A percentile compares a stretch with the other conserved stretches of the same genome.
These are phyloP conservation scores for Clonostachys rhizophaga DNA, from an alignment of 2,329 filamentous ascomycete genomes.

Conservation along the genomic window DNA sequence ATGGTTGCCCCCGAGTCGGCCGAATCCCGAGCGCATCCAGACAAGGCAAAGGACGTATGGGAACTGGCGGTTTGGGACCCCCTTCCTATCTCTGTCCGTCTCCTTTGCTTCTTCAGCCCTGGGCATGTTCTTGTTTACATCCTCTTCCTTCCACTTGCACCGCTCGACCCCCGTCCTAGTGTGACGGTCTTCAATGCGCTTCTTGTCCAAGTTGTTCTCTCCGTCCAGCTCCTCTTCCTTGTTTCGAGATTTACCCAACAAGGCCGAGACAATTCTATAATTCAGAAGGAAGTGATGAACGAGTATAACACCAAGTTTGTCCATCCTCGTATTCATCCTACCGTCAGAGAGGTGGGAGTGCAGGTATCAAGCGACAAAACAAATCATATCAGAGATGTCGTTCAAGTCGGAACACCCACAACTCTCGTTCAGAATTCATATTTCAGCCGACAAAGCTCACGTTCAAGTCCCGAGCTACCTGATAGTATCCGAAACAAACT, in stretches of 20 bases:
- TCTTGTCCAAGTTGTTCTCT: conserved; percentile 70
- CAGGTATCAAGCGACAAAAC: conserved; percentile 59
- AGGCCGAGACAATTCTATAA: conserved; percentile 74
- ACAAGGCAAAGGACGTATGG: conserved; percentile 85
- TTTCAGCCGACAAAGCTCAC: conserved; percentile 75
- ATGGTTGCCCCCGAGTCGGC: conserved; percentile 66
- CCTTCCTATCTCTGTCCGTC: conserved; percentile 71
- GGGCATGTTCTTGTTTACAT: conserved; percentile 89
- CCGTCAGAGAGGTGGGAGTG: conserved; percentile 72
- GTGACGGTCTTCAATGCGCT: conserved; percentile 81
- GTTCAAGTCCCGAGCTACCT: conserved; percentile 62
- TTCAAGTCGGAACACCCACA: conserved; percentile 47
- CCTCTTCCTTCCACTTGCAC: conserved; percentile 75
- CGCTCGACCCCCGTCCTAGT: conserved; percentile 76
- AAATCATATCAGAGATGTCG: conserved; percentile 32
- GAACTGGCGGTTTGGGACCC: conserved; percentile 94
- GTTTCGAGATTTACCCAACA: conserved; percentile 76
- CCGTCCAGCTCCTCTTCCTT: conserved; percentile 70
- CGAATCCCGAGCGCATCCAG: conserved; percentile 79
- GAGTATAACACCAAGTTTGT: conserved; percentile 98
- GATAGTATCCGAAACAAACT: conserved; percentile 26
- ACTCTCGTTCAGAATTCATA: conserved; percentile 71
- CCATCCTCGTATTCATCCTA: conserved; percentile 78
- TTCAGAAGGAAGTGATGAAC: conserved; percentile 87
- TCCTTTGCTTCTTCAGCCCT: conserved; percentile 90